Conservation (phyloP, 1,139 yeast genomes). For the Nematodospora anomalae region DNA sequence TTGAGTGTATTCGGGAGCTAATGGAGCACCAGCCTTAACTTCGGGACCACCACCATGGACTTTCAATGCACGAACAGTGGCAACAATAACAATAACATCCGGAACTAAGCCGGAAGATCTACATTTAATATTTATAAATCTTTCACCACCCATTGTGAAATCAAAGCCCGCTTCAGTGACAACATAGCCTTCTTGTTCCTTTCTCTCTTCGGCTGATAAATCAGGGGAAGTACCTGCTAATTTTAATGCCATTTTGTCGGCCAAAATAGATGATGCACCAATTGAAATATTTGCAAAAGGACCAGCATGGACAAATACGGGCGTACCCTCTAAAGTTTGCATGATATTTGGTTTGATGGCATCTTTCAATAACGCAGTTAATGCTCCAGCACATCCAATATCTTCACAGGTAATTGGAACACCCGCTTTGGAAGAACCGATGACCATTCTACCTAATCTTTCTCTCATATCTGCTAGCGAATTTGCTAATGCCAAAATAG, state of each 20-base stretch:
- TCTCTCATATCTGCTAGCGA: slow-evolving; percentile 84
- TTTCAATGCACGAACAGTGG: slow-evolving; percentile 95
- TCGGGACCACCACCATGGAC: slow-evolving; percentile 99
- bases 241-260: slow-evolving; percentile 94
- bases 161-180: slow-evolving; percentile 98
- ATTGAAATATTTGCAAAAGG: slow-evolving; percentile 98
- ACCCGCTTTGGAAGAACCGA: slow-evolving; percentile 79
- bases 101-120: slow-evolving; percentile 90
- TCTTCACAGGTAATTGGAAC: slow-evolving; percentile 95
- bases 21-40: slow-evolving; percentile 91
- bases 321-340: slow-evolving; percentile 99
- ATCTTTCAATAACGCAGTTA: slow-evolving; percentile 92
- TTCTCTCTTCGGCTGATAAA: slow-evolving; percentile 49
- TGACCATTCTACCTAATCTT: slow-evolving; percentile 87
- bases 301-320: slow-evolving; percentile 97
- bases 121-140: slow-evolving; percentile 95
- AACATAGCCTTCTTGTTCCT: slow-evolving; percentile 79
- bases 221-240: slow-evolving; percentile 71
- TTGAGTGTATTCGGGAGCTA: slow-evolving; percentile 80
- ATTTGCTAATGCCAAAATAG: slow-evolving; percentile 87
- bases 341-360: slow-evolving; percentile 96
- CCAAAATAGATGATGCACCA: slow-evolving; percentile 93
- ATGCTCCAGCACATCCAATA: slow-evolving; percentile 95
- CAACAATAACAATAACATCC: slow-evolving; percentile 91
- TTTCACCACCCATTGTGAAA: slow-evolving; percentile 99